Percentiles rank a stretch among this genome's conserved stretches.
Evolutionary conservation across 352 stramenopile genomes (phyloP).

Genomic region (Globisporangium carolinianum): DNA sequence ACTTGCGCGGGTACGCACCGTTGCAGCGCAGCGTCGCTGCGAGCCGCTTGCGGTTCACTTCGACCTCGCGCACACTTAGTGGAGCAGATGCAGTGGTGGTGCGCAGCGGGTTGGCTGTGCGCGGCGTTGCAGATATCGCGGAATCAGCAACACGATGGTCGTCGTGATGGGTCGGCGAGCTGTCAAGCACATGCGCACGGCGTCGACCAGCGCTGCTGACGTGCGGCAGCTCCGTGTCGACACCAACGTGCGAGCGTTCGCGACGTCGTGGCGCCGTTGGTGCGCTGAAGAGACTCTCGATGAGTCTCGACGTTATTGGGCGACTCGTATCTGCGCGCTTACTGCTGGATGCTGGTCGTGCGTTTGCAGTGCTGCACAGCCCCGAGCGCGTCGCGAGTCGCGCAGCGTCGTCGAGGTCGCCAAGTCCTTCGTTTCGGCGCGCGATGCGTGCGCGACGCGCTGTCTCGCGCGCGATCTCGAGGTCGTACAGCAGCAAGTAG

Average conservation of each 20-base stretch:
- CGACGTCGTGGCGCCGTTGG: constrained; percentile 15
- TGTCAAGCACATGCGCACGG: not conserved
- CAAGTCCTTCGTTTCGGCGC: constrained; percentile 32
- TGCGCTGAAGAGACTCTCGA: constrained; percentile 64
- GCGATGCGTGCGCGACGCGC: constrained; percentile 26
- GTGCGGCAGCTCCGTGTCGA: not conserved
- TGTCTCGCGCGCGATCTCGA: constrained; percentile 70
- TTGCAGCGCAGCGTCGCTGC: constrained; percentile 58
- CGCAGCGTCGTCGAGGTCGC: constrained; percentile 33
- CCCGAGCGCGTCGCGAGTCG: constrained; percentile 35
- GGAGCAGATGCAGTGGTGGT: not conserved
- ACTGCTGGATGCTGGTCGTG: not conserved
- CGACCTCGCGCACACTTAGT: constrained; percentile 26
- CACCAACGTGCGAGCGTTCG: not conserved
- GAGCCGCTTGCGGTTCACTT: constrained; percentile 58
- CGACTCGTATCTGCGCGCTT: constrained; percentile 6
- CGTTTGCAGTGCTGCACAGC: constrained; percentile 7
- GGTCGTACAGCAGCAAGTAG: constrained; percentile 70
- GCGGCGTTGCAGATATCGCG: not conserved
- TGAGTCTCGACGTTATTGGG: constrained; percentile 59
- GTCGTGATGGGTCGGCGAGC: not conserved
- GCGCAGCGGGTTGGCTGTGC: constrained; percentile 3
- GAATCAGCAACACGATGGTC: not conserved
- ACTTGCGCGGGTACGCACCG: constrained; percentile 74
- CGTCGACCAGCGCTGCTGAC: not conserved